A percentile compares a stretch with the other conserved stretches of the same genome.
These are phyloP conservation scores for Melocanna baccifera DNA, from an alignment of 176 grass and related monocot genomes.

Conservation along the genomic window DNA sequence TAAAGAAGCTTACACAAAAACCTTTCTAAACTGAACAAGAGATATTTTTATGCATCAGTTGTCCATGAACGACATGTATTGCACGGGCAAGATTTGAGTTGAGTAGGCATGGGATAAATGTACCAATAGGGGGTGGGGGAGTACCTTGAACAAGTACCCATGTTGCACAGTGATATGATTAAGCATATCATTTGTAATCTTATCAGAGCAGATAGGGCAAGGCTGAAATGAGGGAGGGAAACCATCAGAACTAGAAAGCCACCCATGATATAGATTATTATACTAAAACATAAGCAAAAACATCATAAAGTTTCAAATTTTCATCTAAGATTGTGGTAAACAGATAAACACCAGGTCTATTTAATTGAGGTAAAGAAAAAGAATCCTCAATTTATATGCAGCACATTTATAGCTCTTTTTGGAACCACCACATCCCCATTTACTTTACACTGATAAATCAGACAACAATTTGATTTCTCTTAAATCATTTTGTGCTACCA, in stretches of 20 bases:
- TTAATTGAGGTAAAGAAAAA: neutral
- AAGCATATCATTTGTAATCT: constrained; percentile 91
- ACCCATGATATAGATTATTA: neutral
- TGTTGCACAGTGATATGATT: constrained; percentile 90
- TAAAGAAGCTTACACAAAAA: constrained; percentile 21
- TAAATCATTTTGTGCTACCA: neutral
- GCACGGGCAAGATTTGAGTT: neutral
- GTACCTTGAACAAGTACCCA: constrained; percentile 89
- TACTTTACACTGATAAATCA: neutral
- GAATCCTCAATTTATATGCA: neutral
- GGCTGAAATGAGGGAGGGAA: constrained; percentile 47
- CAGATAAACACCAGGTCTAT: neutral
- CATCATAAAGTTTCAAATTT: neutral
- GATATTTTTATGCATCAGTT: neutral
- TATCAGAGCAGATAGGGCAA: constrained; percentile 87
- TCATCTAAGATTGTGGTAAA: neutral
- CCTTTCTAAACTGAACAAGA: neutral
- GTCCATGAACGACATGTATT: neutral
- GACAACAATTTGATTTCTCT: neutral
- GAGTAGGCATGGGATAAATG: neutral
- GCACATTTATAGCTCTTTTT: neutral
- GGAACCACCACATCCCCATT: neutral
- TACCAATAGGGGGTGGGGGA: neutral
- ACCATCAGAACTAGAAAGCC: constrained; percentile 11
- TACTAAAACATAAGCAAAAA: neutral